Evolutionary conservation across 257 asterid species (phyloP).

Genomic region (Scutellaria minor): DNA sequence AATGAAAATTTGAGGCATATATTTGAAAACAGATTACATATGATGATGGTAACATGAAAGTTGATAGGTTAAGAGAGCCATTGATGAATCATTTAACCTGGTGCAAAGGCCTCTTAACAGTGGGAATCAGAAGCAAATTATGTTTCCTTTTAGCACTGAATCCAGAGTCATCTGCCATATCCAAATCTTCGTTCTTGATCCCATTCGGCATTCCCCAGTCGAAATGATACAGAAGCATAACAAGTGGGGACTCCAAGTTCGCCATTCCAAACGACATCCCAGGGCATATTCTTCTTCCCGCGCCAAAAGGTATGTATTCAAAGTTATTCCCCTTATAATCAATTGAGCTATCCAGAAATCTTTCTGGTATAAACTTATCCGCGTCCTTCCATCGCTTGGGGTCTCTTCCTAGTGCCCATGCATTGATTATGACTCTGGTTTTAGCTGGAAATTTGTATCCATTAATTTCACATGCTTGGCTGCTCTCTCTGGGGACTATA

Average conservation of each 20-base stretch:
- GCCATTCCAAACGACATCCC: conserved; percentile 37
- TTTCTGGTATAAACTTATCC: conserved; percentile 36
- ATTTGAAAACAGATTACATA: no score
- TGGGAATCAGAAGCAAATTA: conserved; percentile 27
- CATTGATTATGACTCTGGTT: conserved; percentile 34
- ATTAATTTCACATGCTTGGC: neutral
- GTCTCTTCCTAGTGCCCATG: conserved; percentile 39
- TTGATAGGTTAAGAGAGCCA: neutral
- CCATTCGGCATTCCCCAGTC: conserved; percentile 39
- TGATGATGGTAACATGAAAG: no score
- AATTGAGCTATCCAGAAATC: conserved; percentile 14
- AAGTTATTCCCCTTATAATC: conserved; percentile 33
- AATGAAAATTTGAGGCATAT: no score
- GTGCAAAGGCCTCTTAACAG: conserved; percentile 10
- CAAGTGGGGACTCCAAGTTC: conserved; percentile 29
- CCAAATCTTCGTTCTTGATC: conserved; percentile 17
- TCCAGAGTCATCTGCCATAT: conserved; percentile 40
- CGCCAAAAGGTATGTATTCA: conserved; percentile 40
- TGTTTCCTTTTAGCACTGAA: conserved; percentile 26
- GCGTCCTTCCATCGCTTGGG: conserved; percentile 36
- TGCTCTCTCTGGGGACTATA: conserved; percentile 30
- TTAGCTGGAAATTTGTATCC: conserved; percentile 31
- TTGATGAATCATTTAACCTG: neutral
- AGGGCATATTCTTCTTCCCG: conserved; percentile 42
- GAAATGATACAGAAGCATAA: conserved; percentile 36